Base-by-base conservation (phyloP, 768 basidiomycete species). In the Leccinum truebloodii region DNA sequence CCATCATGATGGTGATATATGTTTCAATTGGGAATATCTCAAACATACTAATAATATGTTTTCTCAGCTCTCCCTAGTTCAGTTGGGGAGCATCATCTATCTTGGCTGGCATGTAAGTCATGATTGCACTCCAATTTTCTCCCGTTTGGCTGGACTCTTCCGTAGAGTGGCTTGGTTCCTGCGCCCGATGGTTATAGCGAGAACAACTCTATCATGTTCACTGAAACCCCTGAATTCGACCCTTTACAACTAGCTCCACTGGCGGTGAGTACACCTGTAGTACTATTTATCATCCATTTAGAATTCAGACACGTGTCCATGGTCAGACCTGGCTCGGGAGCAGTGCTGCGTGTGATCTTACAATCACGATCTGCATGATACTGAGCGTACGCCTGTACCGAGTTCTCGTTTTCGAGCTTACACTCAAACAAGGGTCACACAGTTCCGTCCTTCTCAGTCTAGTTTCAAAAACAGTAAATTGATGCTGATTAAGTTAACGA, bases 271-370 rank as follows among this genome's bases (percentile, higher is more conserved):
- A 1, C 13, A 34, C 12, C 5, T 14, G 5, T 12, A 7, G 16
- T 35, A 41, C 1, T 35, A 14, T 16, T 32, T 32, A 6, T 1
- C 2, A 0, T 4, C 9, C 6, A 44, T 18, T 14, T n/a, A 3
- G 1, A 32, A 57, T 9, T 7, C 12, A 34, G 16, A 41, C 30
- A 26, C 37, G 1, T 30, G 28, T 30, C 28, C 28, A 30, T 30
- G 52, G n/a, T 18, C 34, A 70, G 67, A 60, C 32, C 24, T 70
- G 70, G 67, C 65, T 72, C 4, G 67, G 50, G 12, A 59, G 69
- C 34, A 69, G 54, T 18, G 20, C 59, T 7, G 52, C 50, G 6
- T 69, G 68, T 41, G 63, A 70, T 55, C 22, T 61, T 12, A 51
- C 59, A 6, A 70, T 71, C 3, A 65, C 69, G 4, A 30, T 53